Conservation (phyloP, 2,329 filamentous ascomycete species). For the Chaetomium olivaceum region DNA sequence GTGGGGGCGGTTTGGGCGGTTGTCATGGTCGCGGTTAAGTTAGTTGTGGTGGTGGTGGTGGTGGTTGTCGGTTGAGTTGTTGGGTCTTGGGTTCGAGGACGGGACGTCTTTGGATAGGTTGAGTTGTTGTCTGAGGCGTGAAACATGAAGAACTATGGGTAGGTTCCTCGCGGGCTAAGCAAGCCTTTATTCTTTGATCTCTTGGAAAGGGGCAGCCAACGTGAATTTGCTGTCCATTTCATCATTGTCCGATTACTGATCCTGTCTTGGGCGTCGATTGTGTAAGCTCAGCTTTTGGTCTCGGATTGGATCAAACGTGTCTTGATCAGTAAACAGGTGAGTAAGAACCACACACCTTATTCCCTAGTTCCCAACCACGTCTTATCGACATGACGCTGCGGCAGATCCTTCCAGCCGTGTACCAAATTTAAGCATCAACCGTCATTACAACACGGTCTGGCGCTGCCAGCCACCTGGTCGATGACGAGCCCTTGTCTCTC, state of each 20-base stretch:
- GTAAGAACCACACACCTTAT: background rate
- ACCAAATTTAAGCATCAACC: background rate
- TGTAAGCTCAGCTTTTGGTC: background rate
- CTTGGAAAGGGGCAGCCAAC: too few relatives aligned
- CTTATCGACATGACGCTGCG: background rate
- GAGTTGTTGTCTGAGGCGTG: too few relatives aligned
- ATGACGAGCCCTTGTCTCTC: background rate
- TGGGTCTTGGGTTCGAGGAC: background rate
- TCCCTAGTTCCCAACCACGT: background rate
- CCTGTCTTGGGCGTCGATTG: background rate
- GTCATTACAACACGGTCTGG: background rate
- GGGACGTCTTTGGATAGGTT: background rate
- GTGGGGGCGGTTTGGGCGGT: slow-evolving; percentile 28
- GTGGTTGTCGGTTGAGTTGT: background rate
- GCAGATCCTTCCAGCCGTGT: background rate
- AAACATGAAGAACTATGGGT: too few relatives aligned
- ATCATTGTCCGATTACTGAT: background rate
- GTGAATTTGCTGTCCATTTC: background rate
- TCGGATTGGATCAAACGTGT: background rate
- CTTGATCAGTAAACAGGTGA: background rate
- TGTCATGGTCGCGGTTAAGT: slow-evolving; percentile 21
- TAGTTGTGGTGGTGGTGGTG: background rate
- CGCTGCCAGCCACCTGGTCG: background rate
- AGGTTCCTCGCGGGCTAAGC: too few relatives aligned
- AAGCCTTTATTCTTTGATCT: too few relatives aligned